Evolutionary conservation across 2,329 filamentous ascomycete genomes (phyloP), one percentile per base, ranked within the genome.

Genomic region (Xylaria sp.): DNA sequence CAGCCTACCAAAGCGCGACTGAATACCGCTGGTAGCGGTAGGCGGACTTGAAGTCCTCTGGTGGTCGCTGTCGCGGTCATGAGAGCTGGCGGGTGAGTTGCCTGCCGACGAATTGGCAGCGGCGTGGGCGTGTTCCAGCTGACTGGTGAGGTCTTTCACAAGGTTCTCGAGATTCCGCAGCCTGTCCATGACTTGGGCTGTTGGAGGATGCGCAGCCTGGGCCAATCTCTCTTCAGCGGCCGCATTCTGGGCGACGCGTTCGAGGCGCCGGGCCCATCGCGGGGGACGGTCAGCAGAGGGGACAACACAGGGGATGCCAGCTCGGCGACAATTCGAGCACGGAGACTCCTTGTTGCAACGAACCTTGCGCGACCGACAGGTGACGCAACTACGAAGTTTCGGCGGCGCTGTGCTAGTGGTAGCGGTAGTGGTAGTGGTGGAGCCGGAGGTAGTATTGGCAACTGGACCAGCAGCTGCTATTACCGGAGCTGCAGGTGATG

Each of bases 261-360:
- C 82, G 4, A 86, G 78, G 42, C 85, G 85, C 21, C 85, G 83
- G 47, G 85, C 85, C 84, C 86, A 88, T 76, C 84, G 79, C 64
- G 86, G 86, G 0, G 84, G 82, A 1, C 82, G 83, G 65, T 87
- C 83, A 50, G 77, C 75, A 1, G 84, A 82, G 0, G 86, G 85
- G 17, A 84, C 78, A 30, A 87, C 77, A 69, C 86, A 89, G 9
- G 82, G 78, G 48, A 88, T 86, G 59, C 83, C 81, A 11, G 83
- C 86, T 4, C 83, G 81, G 9, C 83, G 83, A 72, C 86, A 89
- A 71, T 88, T 88, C 4, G 86, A 85, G 71, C 87, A 89, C 1
- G 86, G 86, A 3, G 82, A 83, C 51, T 79, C 76, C 75, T 87
- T 88, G 74, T 88, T 85, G 75, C 87, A 89, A 53, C 85, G 84